phyloP scores from a whole-genome alignment of 495 filamentous ascomycete species.

The Podospora sp. region DNA sequence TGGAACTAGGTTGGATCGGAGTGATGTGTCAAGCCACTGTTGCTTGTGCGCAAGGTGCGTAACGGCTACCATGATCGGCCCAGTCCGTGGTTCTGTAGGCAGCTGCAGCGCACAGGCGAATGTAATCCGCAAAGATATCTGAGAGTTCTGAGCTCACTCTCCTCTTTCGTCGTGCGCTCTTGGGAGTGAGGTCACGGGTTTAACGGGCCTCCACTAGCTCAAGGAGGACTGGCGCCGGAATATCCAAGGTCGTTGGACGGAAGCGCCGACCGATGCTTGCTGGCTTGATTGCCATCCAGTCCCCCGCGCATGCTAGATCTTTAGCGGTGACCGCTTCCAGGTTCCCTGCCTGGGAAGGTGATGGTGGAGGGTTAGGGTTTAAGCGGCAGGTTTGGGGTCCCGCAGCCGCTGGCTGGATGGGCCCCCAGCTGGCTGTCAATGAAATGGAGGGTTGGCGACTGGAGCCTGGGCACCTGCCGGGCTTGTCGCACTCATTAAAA shows the following conservation, averaged over 20 bases:
- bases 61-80: constrained; percentile 12
- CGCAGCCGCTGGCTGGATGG: not conserved
- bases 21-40: constrained; percentile 1
- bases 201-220: not conserved
- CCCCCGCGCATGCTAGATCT: not conserved
- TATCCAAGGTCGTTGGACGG: not conserved
- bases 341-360: not conserved
- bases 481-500: not conserved
- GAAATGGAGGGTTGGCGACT: constrained; percentile 7
- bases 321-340: not conserved
- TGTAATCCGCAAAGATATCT: constrained; percentile 1
- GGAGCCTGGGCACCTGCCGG: constrained; percentile 13
- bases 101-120: constrained; percentile 4
- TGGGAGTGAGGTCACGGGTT: not conserved
- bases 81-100: constrained; percentile 1
- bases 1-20: not conserved
- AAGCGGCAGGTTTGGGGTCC: not conserved
- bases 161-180: not conserved
- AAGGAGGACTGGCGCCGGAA: not conserved
- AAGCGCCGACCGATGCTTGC: not conserved
- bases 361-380: not conserved
- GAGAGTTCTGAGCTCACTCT: not conserved
- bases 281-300: not conserved
- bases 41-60: constrained; percentile 12
- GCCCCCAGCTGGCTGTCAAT: constrained; percentile 1